A percentile compares a stretch with the other conserved stretches of the same genome.
Conservation (phyloP, 1,139 yeast genomes). For the Saccharomyces pastorianus region DNA sequence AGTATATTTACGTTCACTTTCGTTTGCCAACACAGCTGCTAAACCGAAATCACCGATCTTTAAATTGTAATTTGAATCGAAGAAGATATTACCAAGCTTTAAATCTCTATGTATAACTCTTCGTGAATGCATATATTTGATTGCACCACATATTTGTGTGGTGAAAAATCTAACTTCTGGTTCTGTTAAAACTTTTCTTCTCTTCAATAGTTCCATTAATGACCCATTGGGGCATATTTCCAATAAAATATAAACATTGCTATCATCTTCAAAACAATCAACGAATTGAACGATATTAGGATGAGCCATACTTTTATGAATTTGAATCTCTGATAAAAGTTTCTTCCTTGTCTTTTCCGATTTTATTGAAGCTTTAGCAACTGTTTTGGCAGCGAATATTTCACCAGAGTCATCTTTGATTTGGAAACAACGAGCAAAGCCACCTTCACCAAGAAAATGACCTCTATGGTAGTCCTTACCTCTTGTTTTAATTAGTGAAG, state of each 20-base stretch:
- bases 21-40: conserved; percentile 74
- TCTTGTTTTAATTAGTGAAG: conserved; percentile 79
- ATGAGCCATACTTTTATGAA: conserved; percentile 85
- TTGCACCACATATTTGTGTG: conserved; percentile 91
- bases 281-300: conserved; percentile 83
- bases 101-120: conserved; percentile 28
- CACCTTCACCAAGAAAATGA: conserved; percentile 91
- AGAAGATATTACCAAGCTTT: conserved; percentile 87
- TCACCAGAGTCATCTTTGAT: conserved; percentile 85
- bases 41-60: conserved; percentile 96
- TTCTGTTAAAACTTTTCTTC: conserved; percentile 74
- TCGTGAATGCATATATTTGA: conserved; percentile 82
- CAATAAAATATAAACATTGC: conserved; percentile 81
- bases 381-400: conserved; percentile 92
- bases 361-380: conserved; percentile 88
- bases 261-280: conserved; percentile 93
- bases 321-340: conserved; percentile 83
- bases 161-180: conserved; percentile 86
- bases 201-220: conserved; percentile 81
- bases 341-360: conserved; percentile 88
- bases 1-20: conserved; percentile 72
- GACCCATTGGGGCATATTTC: conserved; percentile 94
- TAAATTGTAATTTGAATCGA: conserved; percentile 85
- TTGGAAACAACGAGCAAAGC: conserved; percentile 97
- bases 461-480: conserved; percentile 92